Evolutionary conservation across 257 asterid species (phyloP).

Genomic region (Solanum corneliomulleri): DNA sequence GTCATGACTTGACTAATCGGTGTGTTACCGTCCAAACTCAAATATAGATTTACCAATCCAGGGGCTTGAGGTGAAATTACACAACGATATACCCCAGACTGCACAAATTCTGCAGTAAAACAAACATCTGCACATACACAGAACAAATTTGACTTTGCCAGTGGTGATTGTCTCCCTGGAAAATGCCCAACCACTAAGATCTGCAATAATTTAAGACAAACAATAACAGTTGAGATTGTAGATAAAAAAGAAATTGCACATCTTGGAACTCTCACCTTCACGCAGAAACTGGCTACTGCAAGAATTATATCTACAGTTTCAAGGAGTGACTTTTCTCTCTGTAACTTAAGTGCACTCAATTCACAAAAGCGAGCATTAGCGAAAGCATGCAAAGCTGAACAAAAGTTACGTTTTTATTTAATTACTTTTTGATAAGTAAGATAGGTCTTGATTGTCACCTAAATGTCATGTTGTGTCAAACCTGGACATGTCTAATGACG

Average conservation of each 20-base stretch:
- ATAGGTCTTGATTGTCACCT: neutral
- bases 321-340: neutral
- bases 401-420: neutral
- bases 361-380: neutral
- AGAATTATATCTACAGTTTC: neutral
- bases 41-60: conserved; percentile 47
- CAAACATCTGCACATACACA: conserved; percentile 65
- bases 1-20: conserved; percentile 70
- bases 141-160: conserved; percentile 30
- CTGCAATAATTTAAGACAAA: conserved; percentile 34
- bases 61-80: conserved; percentile 59
- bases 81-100: conserved; percentile 76
- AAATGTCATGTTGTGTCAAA: neutral
- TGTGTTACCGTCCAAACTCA: conserved; percentile 65
- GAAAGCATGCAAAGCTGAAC: neutral
- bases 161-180: conserved; percentile 31
- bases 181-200: conserved; percentile 66
- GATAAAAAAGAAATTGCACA: neutral
- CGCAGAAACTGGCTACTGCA: neutral
- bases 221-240: neutral
- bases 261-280: neutral
- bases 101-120: conserved; percentile 48
- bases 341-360: neutral
- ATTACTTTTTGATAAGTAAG: neutral
- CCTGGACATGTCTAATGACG: neutral